These are phyloP conservation scores for Chalciporus sphaerocephalus DNA, from an alignment of 768 basidiomycete species.

Conservation along the genomic window DNA sequence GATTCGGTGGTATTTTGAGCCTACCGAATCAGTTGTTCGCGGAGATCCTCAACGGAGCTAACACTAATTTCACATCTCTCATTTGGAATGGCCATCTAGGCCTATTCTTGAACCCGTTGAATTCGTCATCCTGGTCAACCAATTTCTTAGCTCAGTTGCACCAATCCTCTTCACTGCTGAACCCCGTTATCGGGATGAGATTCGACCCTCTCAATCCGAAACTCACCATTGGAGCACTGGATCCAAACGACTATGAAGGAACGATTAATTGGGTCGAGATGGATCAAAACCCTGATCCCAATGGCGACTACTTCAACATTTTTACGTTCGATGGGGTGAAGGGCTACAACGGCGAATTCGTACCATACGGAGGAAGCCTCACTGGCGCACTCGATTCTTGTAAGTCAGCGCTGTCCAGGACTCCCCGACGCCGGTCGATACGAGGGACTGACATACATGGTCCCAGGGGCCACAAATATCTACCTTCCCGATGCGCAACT, in stretches of 20 bases:
- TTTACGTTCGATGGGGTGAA: conserved; percentile 28
- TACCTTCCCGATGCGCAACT: conserved; percentile 13
- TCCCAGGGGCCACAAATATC: conserved; percentile 16
- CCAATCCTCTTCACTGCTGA: conserved; percentile 23
- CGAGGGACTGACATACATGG: background rate
- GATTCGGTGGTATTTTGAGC: conserved; percentile 19
- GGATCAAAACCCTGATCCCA: conserved; percentile 14
- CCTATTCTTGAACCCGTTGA: conserved; percentile 24
- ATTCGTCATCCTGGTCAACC: conserved; percentile 5
- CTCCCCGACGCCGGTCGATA: background rate
- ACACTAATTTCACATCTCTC: background rate
- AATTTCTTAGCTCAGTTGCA: conserved; percentile 19
- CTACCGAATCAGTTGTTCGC: conserved; percentile 15
- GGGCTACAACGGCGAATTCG: conserved; percentile 26
- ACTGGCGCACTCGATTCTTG: conserved; percentile 24
- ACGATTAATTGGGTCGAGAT: conserved; percentile 29
- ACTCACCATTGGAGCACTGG: conserved; percentile 30
- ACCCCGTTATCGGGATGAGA: conserved; percentile 29
- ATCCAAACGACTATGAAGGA: conserved; percentile 30
- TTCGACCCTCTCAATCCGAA: conserved; percentile 29
- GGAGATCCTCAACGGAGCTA: conserved; percentile 21
- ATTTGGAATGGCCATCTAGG: conserved; percentile 25
- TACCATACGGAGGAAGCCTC: conserved; percentile 15
- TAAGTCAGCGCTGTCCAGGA: conserved; percentile 6
- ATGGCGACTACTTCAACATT: conserved; percentile 15